A percentile compares a stretch with the other conserved stretches of the same genome.
Conservation (phyloP, 371 early-diverging fungal genomes). For the Globomyces sp. region DNA sequence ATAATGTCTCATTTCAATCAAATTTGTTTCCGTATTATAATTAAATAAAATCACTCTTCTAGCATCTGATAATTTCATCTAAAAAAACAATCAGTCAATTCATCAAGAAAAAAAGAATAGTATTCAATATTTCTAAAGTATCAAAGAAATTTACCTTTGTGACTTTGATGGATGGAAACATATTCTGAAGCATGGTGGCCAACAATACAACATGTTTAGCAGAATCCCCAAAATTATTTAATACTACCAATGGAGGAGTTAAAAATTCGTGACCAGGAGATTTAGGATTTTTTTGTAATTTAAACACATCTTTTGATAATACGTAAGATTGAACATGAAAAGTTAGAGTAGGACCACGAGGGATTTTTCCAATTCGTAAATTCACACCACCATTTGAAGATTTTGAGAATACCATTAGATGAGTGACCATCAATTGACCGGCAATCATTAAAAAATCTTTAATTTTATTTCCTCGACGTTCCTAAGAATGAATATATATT, state of each 20-base stretch:
- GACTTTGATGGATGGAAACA: slow-evolving; percentile 94
- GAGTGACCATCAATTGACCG: slow-evolving; percentile 82
- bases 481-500: slow-evolving; percentile 39
- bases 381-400: slow-evolving; percentile 69
- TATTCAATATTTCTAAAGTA: neutral
- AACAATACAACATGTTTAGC: slow-evolving; percentile 84
- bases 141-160: slow-evolving; percentile 56
- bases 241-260: slow-evolving; percentile 80
- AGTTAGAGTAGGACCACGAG: slow-evolving; percentile 93
- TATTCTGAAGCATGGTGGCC: slow-evolving; percentile 91
- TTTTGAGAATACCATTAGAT: slow-evolving; percentile 84
- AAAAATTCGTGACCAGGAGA: slow-evolving; percentile 74
- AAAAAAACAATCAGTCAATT: neutral
- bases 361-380: slow-evolving; percentile 80
- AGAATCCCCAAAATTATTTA: slow-evolving; percentile 86
- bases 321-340: slow-evolving; percentile 85
- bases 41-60: slow-evolving; percentile 89
- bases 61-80: slow-evolving; percentile 86
- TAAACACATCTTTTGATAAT: slow-evolving; percentile 77
- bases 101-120: slow-evolving; percentile 3
- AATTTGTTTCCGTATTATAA: slow-evolving; percentile 78
- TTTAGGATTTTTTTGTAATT: slow-evolving; percentile 77
- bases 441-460: slow-evolving; percentile 92
- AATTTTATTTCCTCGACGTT: slow-evolving; percentile 86
- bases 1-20: slow-evolving; percentile 91